Evolutionary conservation across 768 basidiomycete genomes (phyloP), one percentile per base, ranked within the genome.

Genomic region (Suillus subalutaceus): DNA sequence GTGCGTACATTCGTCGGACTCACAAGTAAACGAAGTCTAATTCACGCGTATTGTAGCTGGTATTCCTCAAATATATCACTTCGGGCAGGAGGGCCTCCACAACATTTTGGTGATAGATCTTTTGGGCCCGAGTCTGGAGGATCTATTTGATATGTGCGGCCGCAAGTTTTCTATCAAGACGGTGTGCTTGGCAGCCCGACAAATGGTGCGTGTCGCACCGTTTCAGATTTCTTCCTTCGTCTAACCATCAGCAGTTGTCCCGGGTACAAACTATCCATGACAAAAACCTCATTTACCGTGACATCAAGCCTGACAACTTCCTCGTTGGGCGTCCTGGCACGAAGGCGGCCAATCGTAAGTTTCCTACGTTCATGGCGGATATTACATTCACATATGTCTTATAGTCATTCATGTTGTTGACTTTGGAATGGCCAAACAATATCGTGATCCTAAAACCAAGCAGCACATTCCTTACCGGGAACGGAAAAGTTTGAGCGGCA

Each of bases 381-480:
- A 43, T 30, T 30, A 32, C 43, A 35, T 61, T 55, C 43, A 63
- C 37, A 6, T 66, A 4, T 43, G 38, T 57, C 52, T 52, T 50
- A 16, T 58, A 93, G 91, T 90, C 61, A 84, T 99, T 65, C 97
- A 99, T 73, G 91, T 94, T 61, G 96, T 99, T 64, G 97, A 99
- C 78, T 99, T 99, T 75, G 97, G 97, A 53, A 99, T 99, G 97
- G 97, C 97, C 35, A 99, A 99, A 80, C 97, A 99, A 79, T 99
- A 98, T 75, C 91, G 97, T 63, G 97, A 99, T 78, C 97, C 97
- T 13, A 99, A 97, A 83, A 96, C 96, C 67, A 97, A 97, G 79
- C 97, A 99, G 78, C 97, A 99, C 78, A 99, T 99, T 67, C 97
- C 97, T 63, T 99, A 99, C 79, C 88, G 97, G 67, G 97, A 99